Evolutionary conservation across 1,139 yeast genomes (phyloP).

Genomic region (Saccharomyces pastorianus): DNA sequence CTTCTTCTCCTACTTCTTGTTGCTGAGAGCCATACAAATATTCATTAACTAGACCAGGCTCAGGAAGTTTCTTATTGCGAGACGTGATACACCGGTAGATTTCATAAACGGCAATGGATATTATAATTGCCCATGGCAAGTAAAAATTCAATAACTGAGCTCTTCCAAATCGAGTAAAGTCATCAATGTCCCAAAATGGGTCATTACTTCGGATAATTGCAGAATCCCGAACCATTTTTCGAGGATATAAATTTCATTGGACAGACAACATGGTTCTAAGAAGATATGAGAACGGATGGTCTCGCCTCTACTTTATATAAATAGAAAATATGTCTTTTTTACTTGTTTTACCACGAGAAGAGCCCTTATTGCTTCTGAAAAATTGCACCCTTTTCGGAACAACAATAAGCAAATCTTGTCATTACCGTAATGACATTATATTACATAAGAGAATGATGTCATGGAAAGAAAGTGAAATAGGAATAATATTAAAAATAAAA

Average conservation of each 20-base stretch:
- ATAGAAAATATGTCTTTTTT: neutral
- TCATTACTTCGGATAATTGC: conserved; percentile 4
- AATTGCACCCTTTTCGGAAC: neutral
- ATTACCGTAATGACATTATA: too few species aligned
- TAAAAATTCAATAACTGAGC: conserved; percentile 15
- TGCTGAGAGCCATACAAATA: neutral
- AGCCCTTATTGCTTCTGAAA: neutral
- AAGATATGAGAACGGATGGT: neutral
- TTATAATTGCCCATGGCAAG: conserved; percentile 12
- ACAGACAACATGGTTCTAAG: neutral
- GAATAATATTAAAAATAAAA: neutral
- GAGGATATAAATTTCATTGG: neutral
- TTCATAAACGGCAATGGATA: neutral
- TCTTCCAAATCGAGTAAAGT: conserved; percentile 22
- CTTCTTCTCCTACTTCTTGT: neutral
- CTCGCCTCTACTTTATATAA: neutral
- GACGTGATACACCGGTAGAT: neutral
- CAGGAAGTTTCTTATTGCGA: neutral
- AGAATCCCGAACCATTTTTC: neutral
- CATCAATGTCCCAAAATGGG: conserved; percentile 22
- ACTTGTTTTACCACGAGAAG: neutral
- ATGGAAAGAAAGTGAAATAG: too few species aligned
- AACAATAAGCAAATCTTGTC: too few species aligned
- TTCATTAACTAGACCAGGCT: neutral
- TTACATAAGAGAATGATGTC: too few species aligned